Evolutionary conservation across 768 basidiomycete species (phyloP), one percentile per base, ranked within the genome.

Genomic region (Agaricus subrufescens): DNA sequence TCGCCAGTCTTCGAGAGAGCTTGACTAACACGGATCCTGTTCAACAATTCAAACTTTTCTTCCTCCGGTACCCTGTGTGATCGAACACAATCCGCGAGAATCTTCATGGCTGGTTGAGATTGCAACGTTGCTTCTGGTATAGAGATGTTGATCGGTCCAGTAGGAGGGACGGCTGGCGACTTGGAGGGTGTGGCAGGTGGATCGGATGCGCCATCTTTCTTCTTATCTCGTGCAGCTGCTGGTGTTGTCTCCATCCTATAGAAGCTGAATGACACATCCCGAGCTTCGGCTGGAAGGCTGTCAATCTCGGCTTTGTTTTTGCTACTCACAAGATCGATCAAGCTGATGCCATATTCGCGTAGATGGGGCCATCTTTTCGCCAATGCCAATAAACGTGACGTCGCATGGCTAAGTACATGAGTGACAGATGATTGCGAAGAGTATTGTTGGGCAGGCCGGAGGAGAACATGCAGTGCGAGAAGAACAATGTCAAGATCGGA

Each of bases 371-470:
- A 95, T 52, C 89, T 83, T 63, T 87, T 91, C 7, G 89, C 87
- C 34, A 98, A 83, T 23, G 87, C 86, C 58, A 89, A 83, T 11
- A 98, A 78, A 50, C 91, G 87, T 54, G 85, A 80, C 3, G 86
- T 89, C 37, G 87, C 92, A 56, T 90, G 88, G 69, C 80, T 88
- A n/a, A 91, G 79, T 1, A 86, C 85, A 61, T 89, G 84, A 40
- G 91, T 87, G 50, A 95, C 86, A 11, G 91, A 84, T 8, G 89
- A 87, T 63, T 92, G 88, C 12, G 87, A 84, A 7, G 91, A 94
- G 68, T 97, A 98, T 67, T 98, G 95, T 65, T 98, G 95, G 3
- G 93, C 87, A 2, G 96, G 95, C 31, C 97, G 89, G 29, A 98
- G 82, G 48, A 97, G 76, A 46, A 98, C 81, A 62, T 90, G 88